phyloP scores from a whole-genome alignment of 2,329 filamentous ascomycete species.

The Fusarium nematophilum region DNA sequence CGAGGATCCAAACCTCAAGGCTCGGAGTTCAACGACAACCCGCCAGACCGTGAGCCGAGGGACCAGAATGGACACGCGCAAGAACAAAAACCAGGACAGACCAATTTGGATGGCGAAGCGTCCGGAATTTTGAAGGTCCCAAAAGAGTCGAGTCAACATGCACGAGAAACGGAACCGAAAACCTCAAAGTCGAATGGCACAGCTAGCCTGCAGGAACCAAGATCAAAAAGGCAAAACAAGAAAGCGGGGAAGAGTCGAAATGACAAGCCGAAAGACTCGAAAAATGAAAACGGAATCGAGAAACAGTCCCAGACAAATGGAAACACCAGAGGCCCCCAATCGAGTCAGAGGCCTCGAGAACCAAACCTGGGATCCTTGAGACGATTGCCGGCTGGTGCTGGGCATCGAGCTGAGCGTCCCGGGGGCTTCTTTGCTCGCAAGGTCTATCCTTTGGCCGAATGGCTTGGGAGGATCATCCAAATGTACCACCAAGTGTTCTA shows the following conservation, averaged over 20 bases:
- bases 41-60: too few relatives aligned
- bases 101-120: not conserved
- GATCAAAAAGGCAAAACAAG: not conserved
- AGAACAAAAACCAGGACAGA: not conserved
- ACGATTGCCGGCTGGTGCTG: not conserved
- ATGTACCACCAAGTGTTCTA: conserved; percentile 3
- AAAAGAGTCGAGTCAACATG: not conserved
- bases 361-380: not conserved
- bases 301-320: not conserved
- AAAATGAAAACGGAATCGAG: not conserved
- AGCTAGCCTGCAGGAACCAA: not conserved
- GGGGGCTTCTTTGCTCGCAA: not conserved
- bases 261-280: not conserved
- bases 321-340: not conserved
- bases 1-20: too few relatives aligned
- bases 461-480: not conserved
- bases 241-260: not conserved
- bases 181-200: not conserved
- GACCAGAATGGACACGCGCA: too few relatives aligned
- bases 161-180: not conserved
- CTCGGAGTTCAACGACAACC: too few relatives aligned
- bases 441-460: not conserved
- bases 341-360: not conserved
- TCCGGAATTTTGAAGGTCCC: too few relatives aligned
- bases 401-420: not conserved